Percentiles rank a stretch among this genome's conserved stretches.
Evolutionary conservation across 768 basidiomycete species (phyloP).

Genomic region (Tricholoma terreum): DNA sequence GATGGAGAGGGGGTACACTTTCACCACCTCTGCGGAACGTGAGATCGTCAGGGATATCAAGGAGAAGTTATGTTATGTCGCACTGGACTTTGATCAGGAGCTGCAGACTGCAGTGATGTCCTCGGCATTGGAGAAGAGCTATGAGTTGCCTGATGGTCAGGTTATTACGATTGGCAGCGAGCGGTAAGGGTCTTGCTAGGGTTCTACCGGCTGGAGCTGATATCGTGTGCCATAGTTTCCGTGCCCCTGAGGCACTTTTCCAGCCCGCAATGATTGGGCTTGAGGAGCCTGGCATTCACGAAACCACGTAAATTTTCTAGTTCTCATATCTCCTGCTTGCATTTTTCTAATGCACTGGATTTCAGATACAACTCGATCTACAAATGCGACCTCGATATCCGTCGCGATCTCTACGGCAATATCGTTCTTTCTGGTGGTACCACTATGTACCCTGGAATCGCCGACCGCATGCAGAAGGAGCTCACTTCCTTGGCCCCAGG

Average conservation of each 20-base stretch:
- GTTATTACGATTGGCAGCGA: slow-evolving; percentile 95
- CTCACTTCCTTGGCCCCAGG: slow-evolving; percentile 78
- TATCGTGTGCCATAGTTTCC: slow-evolving; percentile 64
- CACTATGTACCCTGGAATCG: slow-evolving; percentile 95
- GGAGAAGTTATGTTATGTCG: slow-evolving; percentile 95
- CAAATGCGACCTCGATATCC: slow-evolving; percentile 84
- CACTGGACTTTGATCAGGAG: slow-evolving; percentile 92
- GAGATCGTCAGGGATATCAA: slow-evolving; percentile 98
- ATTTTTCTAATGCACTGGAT: neutral
- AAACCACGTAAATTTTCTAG: slow-evolving; percentile 58
- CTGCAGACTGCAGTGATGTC: slow-evolving; percentile 86
- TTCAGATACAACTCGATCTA: slow-evolving; percentile 79
- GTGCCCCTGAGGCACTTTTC: slow-evolving; percentile 92
- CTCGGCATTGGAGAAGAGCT: slow-evolving; percentile 88
- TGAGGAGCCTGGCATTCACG: slow-evolving; percentile 88
- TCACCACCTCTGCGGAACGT: slow-evolving; percentile 90
- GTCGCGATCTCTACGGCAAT: slow-evolving; percentile 78
- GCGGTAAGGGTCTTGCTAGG: slow-evolving; percentile 58
- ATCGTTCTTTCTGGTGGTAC: slow-evolving; percentile 87
- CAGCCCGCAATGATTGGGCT: slow-evolving; percentile 87
- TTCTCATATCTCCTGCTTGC: slow-evolving; percentile 2
- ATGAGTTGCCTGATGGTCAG: slow-evolving; percentile 90
- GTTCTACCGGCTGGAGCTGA: slow-evolving; percentile 31
- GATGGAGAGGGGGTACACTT: slow-evolving; percentile 88
- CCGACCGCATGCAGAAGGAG: slow-evolving; percentile 96